Percentiles rank a stretch among this genome's conserved stretches.
Conservation (phyloP, 78 protist species). For the Dictyostelium purpureum region DNA sequence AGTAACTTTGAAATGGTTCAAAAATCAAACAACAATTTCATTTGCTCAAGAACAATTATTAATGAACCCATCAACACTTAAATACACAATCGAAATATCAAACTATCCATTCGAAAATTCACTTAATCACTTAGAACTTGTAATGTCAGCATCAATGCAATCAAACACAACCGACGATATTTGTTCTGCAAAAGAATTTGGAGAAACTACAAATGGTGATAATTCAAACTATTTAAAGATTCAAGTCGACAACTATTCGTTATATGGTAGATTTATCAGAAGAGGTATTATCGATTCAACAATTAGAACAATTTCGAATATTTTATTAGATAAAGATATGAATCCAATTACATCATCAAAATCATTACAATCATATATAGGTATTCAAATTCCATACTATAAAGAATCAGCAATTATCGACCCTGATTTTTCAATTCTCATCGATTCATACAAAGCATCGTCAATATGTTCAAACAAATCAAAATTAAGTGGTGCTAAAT, state of each 20-base stretch:
- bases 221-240: not conserved
- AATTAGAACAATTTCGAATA: not conserved
- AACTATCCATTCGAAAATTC: not conserved
- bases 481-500: not conserved
- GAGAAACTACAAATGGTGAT: not conserved
- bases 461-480: not conserved
- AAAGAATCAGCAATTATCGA: not conserved
- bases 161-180: not conserved
- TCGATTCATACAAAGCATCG: not conserved
- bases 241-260: not conserved
- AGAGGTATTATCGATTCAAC: not conserved
- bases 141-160: not conserved
- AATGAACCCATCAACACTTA: conserved; percentile 4
- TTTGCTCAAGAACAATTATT: not conserved
- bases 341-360: not conserved
- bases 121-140: not conserved
- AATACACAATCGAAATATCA: not conserved
- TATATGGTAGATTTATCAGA: conserved; percentile 23
- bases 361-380: not conserved
- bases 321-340: not conserved
- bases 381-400: conserved; percentile 2
- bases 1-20: not conserved
- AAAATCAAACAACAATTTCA: not conserved
- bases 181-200: not conserved
- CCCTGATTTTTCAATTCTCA: conserved; percentile 12